Evolutionary conservation across 1,284 basidiomycete genomes (phyloP), one percentile per base, ranked within the genome.

Genomic region (Pascua guehoae): DNA sequence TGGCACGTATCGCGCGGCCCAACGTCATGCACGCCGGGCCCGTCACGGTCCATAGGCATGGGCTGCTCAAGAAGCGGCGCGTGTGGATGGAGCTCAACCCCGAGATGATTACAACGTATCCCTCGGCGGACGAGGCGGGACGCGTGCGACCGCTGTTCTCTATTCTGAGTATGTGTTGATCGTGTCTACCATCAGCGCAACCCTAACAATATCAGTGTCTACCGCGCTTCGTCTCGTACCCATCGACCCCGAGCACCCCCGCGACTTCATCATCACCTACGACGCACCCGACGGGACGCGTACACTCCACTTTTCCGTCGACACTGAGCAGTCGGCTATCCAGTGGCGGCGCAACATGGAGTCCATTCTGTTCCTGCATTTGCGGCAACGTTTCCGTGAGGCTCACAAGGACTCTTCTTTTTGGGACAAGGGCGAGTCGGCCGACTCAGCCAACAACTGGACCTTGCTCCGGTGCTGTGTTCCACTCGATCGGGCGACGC

Each of bases 41-140:
- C 1, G 84, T 82, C 4, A 76, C 80, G 0, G 68, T 84, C 16
- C 83, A 84, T 62, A 73, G 79, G 5, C 40, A 57, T 9, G 62
- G 81, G 24, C 73, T 79, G 62, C 75, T 78, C 51, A 71, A 74
- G 16, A 68, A 77, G 45, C 81, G 80, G 61, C 78, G 83, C n/a
- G 75, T 86, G 8, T 87, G 86, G 86, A 66, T 87, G 69, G 85
- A 87, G 65, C 70, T 88, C 32, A 70, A 58, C n/a, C 12, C 80
- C 41, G 85, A 87, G 59, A 85, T 86, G 82, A 61, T 86, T 38
- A 83, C 83, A 49, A 78, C 80, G 0, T 86, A 83, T 61, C 79
- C 82, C 0, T 82, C 82, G 18, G 82, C 82, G 47, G 81, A 79
- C 16, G 83, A 85, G 16, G 78, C 81, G 51, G 83, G 84, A 40